Percentiles rank a stretch among this genome's conserved stretches.
Evolutionary conservation across 2,329 filamentous ascomycete species (phyloP).

Genomic region (Talaromyces funiculosus): DNA sequence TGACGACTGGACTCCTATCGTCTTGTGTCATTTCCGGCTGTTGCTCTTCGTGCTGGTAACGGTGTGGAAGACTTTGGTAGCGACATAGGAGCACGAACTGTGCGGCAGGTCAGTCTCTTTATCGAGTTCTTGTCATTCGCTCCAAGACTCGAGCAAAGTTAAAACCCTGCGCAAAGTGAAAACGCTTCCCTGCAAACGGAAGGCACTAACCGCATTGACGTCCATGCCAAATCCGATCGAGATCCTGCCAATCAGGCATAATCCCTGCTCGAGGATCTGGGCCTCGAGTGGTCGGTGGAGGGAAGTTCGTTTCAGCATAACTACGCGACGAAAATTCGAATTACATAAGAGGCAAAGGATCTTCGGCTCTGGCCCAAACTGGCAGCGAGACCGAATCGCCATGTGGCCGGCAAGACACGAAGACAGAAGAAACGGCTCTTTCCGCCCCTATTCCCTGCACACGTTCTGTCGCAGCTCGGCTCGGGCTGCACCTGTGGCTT

Average conservation of each 20-base stretch:
- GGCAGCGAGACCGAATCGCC: background rate
- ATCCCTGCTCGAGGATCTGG: background rate
- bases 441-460: background rate
- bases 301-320: background rate
- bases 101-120: background rate
- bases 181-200: too few relatives aligned
- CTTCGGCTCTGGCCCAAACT: background rate
- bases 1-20: slow-evolving; percentile 29
- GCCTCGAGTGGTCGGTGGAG: background rate
- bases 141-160: background rate
- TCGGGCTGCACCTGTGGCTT: background rate
- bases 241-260: background rate
- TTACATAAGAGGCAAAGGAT: background rate
- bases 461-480: background rate
- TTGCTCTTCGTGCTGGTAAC: background rate
- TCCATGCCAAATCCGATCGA: too few relatives aligned
- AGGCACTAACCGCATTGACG: background rate
- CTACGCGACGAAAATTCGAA: background rate
- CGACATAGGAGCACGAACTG: background rate
- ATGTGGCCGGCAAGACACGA: too few relatives aligned
- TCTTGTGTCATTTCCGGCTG: slow-evolving; percentile 13
- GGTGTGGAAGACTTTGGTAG: background rate
- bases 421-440: background rate
- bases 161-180: too few relatives aligned
- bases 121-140: background rate